Evolutionary conservation across 1,284 basidiomycete genomes (phyloP), one percentile per base, ranked within the genome.

Genomic region (Pseudozyma flocculosa): DNA sequence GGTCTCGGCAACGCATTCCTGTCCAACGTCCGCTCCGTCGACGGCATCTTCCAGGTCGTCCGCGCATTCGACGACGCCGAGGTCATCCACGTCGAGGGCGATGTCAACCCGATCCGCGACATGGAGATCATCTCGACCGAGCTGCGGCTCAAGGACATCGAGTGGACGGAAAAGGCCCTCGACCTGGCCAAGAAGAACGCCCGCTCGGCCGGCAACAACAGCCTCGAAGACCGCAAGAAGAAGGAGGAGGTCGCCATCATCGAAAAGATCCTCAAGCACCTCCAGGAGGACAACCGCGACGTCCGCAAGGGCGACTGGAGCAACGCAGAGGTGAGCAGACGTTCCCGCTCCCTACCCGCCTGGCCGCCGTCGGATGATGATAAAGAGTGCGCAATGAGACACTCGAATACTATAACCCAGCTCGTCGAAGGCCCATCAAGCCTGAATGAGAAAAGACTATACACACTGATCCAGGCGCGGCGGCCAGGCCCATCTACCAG

Each of bases 1-100:
- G 95, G 95, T 79, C 86, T 99, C 43, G 95, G 95, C 43, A 99
- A 99, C 79, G 87, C 92, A 40, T 99, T 99, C 84, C 82, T 99
- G 80, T 92, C 91, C 30, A 92, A 98, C 80, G 94, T 99, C 45
- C 88, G 95, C 56, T 89, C 94, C 22, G 95, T 98, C 61, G 95
- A 99, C 78, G 95, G 95, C 77, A 99, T 99, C 79, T 98, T 98
- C 84, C 95, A 98, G 80, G 88, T 97, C 62, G 87, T 98, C 51
- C 90, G 95, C 70, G 92, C 93, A 8, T 99, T 99, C 78, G 94
- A 97, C 78, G 95, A 99, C 75, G 89, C 92, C 34, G 95, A 99
- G 78, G 92, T 99, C 78, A 97, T 91, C 69, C 95, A 99, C 80
- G 95, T 98, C 72, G 95, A 98, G 80, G 95, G 95, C 48, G 95